Conservation (phyloP, 129 eudicot species). For the Flaveria bidentis region DNA sequence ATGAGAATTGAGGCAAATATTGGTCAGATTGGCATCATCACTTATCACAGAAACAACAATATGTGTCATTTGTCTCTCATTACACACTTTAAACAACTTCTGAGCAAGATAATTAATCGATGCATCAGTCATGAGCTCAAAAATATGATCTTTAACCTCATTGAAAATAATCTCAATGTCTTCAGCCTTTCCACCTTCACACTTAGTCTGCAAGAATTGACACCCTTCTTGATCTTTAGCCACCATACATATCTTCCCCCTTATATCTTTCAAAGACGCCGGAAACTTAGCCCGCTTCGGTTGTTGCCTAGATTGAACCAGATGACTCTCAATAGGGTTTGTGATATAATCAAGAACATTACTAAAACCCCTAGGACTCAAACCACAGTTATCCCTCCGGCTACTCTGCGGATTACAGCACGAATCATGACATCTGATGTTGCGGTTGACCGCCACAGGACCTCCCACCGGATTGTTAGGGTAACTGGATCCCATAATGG, state of each 20-base stretch:
- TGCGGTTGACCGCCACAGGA: conserved; percentile 13
- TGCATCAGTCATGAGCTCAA: conserved; percentile 54
- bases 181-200: conserved; percentile 46
- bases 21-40: conserved; percentile 32
- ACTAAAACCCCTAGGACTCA: background rate
- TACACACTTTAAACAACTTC: conserved; percentile 49
- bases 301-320: background rate
- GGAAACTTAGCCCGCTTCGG: conserved; percentile 19
- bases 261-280: conserved; percentile 39
- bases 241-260: conserved; percentile 44
- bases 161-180: conserved; percentile 50
- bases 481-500: background rate
- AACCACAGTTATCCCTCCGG: conserved; percentile 22
- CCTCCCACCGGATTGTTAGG: too few relatives aligned
- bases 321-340: background rate
- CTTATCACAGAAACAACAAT: conserved; percentile 33
- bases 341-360: conserved; percentile 22
- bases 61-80: conserved; percentile 42
- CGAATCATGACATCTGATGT: conserved; percentile 3
- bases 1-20: conserved; percentile 51
- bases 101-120: conserved; percentile 54
- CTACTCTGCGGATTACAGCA: conserved; percentile 32
- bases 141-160: conserved; percentile 55
- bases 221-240: conserved; percentile 59
- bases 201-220: conserved; percentile 45